Evolutionary conservation across 805 yeast genomes (phyloP), one percentile per base, ranked within the genome.

Genomic region (Suhomyces canberraensis): DNA sequence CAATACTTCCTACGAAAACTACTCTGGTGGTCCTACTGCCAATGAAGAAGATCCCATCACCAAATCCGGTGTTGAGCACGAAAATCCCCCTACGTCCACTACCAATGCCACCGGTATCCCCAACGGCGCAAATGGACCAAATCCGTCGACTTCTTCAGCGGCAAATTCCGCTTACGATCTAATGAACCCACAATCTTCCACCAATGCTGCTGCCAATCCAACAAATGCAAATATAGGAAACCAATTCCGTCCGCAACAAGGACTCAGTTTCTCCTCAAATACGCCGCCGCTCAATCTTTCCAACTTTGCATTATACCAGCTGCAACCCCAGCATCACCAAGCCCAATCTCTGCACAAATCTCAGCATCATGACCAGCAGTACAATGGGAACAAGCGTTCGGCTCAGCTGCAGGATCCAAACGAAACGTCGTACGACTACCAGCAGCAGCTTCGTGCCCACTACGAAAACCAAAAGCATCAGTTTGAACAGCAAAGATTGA

Each of bases 211-310:
- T 14, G 24, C 39, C 16, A 21, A 31, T 31, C 33, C 35, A 21
- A 28, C 39, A 5, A 31, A 49, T 5, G n/a, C n/a, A n/a, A n/a
- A n/a, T n/a, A n/a, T n/a, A n/a, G 47, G 51, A 11, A 48, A 48
- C 38, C 61, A 54, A 24, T 57, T 56, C 42, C 49, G 49, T 20
- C 60, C 59, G 3, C 57, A 54, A 16, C 54, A 52, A 39, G 56
- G 58, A 15, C 46, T 57, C 17, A 53, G 44, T 37, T 57, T 56
- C 29, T 33, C 50, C n/a, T 41, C 45, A 18, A 47, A 46, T 8
- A 39, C 48, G 13, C 43, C 54, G 11, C 41, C 35, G 17, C 36
- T 37, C 27, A 38, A 37, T 30, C 43, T 39, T 7, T 31, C 35
- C 30, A 44, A 41, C 28, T 42, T 41, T 36, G 29, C 41, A 7